Conservation (phyloP, 306 rosid genomes). For the Fragaria ananassa region DNA sequence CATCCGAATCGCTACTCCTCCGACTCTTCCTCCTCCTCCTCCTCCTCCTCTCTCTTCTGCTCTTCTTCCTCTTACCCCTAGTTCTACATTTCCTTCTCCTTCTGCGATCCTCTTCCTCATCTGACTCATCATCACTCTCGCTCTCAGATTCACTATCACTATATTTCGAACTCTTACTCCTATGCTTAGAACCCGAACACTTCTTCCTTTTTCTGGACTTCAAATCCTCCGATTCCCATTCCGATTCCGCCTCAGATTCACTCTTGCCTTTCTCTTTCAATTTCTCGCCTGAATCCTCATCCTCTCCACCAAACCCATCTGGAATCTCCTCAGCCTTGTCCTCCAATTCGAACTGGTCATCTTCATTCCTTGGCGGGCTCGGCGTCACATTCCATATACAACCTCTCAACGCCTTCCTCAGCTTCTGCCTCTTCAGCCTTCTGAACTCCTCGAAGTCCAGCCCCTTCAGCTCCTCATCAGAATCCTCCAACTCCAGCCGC, state of each 20-base stretch:
- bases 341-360: conserved; percentile 50
- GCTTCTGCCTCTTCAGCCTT: conserved; percentile 78
- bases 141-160: conserved; percentile 42
- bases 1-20: conserved; percentile 21
- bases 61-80: conserved; percentile 19
- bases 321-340: conserved; percentile 47
- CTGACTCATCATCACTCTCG: conserved; percentile 42
- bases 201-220: conserved; percentile 35
- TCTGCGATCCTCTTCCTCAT: conserved; percentile 36
- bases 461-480: conserved; percentile 84
- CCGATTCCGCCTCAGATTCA: conserved; percentile 36
- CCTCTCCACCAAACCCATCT: conserved; percentile 24
- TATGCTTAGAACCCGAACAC: conserved; percentile 32
- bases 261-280: conserved; percentile 28
- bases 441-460: conserved; percentile 61
- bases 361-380: conserved; percentile 69
- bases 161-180: conserved; percentile 31
- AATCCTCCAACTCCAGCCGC: conserved; percentile 48
- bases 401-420: conserved; percentile 60
- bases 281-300: conserved; percentile 27
- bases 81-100: conserved; percentile 38
- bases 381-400: conserved; percentile 88
- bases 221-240: conserved; percentile 44
- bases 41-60: conserved; percentile 19
- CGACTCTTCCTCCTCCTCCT: conserved; percentile 29